phyloP scores from a whole-genome alignment of 768 basidiomycete genomes.

The Auricularia sp. region DNA sequence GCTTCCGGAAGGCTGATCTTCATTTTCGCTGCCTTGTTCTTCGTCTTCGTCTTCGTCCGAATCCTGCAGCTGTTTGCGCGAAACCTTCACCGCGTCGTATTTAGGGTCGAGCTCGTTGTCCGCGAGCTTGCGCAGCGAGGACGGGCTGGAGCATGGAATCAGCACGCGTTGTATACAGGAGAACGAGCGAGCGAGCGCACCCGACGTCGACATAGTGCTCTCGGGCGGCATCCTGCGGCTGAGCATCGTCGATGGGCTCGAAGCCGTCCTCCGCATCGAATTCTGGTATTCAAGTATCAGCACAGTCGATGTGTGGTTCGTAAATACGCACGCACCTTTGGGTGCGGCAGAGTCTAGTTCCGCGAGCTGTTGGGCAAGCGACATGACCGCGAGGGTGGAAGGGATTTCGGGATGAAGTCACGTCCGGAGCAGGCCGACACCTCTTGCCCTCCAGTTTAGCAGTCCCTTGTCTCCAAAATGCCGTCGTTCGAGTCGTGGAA shows the following conservation, averaged over 20 bases:
- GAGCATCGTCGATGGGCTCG: slow-evolving; percentile 32
- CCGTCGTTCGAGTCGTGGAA: slow-evolving; percentile 41
- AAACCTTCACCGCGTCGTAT: slow-evolving; percentile 60
- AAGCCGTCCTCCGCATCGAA: slow-evolving; percentile 64
- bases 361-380: slow-evolving; percentile 60
- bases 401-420: not conserved
- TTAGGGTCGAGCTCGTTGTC: slow-evolving; percentile 65
- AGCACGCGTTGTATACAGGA: too few species aligned
- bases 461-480: not conserved
- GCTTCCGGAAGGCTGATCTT: slow-evolving; percentile 13
- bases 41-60: slow-evolving; percentile 26
- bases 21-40: slow-evolving; percentile 15
- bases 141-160: slow-evolving; percentile 41
- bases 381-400: not conserved
- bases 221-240: slow-evolving; percentile 27
- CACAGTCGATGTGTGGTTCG: not conserved
- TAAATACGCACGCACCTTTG: slow-evolving; percentile 35
- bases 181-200: slow-evolving; percentile 29
- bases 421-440: too few species aligned
- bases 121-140: slow-evolving; percentile 53
- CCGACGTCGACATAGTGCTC: slow-evolving; percentile 84
- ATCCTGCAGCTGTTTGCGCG: slow-evolving; percentile 47
- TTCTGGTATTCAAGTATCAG: slow-evolving; percentile 29
- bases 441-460: too few species aligned
- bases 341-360: slow-evolving; percentile 65